Evolutionary conservation across 2,329 filamentous ascomycete species (phyloP), one percentile per base, ranked within the genome.

Genomic region (Elsinoe perseae): DNA sequence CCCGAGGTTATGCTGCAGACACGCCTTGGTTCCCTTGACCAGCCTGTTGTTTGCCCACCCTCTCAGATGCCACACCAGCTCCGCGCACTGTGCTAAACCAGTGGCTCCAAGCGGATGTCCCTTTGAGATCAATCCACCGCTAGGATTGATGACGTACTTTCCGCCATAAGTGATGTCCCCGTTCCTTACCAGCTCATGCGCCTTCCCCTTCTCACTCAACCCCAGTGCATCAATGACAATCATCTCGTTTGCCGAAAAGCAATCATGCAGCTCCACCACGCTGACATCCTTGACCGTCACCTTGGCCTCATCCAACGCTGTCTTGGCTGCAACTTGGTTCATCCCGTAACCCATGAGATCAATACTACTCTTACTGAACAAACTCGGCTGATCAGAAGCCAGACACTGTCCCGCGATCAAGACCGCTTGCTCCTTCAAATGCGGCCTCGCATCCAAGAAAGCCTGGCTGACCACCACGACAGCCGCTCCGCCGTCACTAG

Each of bases 161-260:
- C 87, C 81, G 56, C 91, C 90, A 70, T 96, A 95, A 1, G 92
- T 97, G 68, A 97, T 95, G 65, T 91, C 90, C 25, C 91, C 91
- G 8, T 73, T 74, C 40, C 90, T 83, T 21, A 97, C 89, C 72
- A 96, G 83, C 72, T 96, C 89, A 69, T 96, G 91, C 0, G 92
- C 93, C 70, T 89, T 92, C 14, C 92, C 92, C 12, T 80, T 82
- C 58, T 83, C 83, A 38, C 79, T 69, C 9, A 97, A 79, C 1
- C 89, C 90, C 1, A 97, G 79, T 0, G 89, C 89, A 68, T 97
- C 92, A 52, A 97, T 84, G 1, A 84, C 85, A 53, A 93, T 80
- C 86, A 97, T 87, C 77, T 97, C 89, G 70, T 97, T 97, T 23
- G 92, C 85, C 16, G 85, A 90, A 80, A 97, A 97, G 76, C 93